Evolutionary conservation across 2,329 filamentous ascomycete species (phyloP).

Genomic region (Pseudogymnoascus sp.): DNA sequence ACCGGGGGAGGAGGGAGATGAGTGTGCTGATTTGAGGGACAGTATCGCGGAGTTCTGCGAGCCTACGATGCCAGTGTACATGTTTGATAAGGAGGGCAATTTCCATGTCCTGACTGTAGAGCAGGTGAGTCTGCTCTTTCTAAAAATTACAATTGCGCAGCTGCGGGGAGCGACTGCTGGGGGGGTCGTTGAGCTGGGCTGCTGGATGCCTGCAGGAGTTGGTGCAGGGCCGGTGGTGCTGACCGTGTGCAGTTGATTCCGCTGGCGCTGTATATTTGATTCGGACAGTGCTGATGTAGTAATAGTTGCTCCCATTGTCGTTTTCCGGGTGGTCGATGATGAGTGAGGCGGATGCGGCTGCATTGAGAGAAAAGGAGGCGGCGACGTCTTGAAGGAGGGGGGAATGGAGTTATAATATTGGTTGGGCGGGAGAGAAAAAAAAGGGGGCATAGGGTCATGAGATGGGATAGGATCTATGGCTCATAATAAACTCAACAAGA

Average conservation of each 20-base stretch:
- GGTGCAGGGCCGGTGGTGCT: neutral
- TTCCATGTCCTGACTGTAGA: conserved; percentile 63
- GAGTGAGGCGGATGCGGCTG: neutral
- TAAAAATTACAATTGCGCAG: neutral
- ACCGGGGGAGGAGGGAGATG: neutral
- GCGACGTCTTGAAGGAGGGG: neutral
- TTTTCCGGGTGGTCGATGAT: neutral
- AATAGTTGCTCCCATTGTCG: neutral
- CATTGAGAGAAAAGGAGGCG: neutral
- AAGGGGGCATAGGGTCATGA: neutral
- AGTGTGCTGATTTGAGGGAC: conserved; percentile 12
- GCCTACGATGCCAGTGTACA: conserved; percentile 67
- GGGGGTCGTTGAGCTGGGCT: neutral
- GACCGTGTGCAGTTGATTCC: neutral
- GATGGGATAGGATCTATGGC: neutral
- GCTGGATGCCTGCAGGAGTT: neutral
- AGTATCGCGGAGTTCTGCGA: conserved; percentile 71
- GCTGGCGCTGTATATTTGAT: neutral
- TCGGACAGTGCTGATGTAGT: neutral
- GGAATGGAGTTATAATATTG: neutral
- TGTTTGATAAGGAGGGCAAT: conserved; percentile 79
- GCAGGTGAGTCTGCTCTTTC: conserved; percentile 41
- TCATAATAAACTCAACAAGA: neutral
- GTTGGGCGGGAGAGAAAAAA: neutral
- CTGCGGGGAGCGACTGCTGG: neutral